Evolutionary conservation across 139 green algal species (phyloP).

Genomic region (Volvox reticuliferus): DNA sequence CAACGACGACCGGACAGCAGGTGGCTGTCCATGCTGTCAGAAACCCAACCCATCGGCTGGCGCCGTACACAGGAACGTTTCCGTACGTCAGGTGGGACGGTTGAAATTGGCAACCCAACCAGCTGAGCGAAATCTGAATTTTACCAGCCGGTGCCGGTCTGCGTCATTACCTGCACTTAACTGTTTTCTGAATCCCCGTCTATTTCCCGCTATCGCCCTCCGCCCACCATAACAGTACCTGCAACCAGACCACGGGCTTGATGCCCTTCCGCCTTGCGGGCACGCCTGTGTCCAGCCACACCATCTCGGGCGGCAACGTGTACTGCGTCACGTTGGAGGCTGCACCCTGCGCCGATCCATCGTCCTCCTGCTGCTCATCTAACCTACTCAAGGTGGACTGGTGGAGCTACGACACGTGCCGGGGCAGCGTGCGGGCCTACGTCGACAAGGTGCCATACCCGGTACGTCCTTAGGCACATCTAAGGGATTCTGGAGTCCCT

Average conservation of each 20-base stretch:
- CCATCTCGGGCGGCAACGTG: conserved; percentile 6
- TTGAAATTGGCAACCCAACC: no score
- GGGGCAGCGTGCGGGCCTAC: conserved; percentile 31
- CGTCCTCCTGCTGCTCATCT: background rate
- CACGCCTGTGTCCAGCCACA: background rate
- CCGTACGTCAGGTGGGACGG: background rate
- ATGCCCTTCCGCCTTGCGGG: conserved; percentile 31
- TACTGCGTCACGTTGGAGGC: conserved; percentile 29
- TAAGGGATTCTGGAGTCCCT: no score
- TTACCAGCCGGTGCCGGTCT: no score
- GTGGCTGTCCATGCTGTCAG: no score
- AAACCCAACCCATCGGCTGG: background rate
- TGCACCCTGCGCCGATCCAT: background rate
- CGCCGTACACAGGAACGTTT: conserved; percentile 1
- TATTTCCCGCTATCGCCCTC: background rate
- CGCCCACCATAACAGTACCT: background rate
- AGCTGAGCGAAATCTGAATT: no score
- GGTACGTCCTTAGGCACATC: background rate
- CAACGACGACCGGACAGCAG: no score
- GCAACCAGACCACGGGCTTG: background rate
- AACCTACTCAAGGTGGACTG: conserved; percentile 42
- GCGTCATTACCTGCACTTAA: no score
- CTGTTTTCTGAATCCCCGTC: no score
- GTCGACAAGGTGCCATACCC: conserved; percentile 43
- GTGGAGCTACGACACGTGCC: conserved; percentile 44